Evolutionary conservation across 345 rosid species (phyloP).

Genomic region (Gossypium mustelinum): DNA sequence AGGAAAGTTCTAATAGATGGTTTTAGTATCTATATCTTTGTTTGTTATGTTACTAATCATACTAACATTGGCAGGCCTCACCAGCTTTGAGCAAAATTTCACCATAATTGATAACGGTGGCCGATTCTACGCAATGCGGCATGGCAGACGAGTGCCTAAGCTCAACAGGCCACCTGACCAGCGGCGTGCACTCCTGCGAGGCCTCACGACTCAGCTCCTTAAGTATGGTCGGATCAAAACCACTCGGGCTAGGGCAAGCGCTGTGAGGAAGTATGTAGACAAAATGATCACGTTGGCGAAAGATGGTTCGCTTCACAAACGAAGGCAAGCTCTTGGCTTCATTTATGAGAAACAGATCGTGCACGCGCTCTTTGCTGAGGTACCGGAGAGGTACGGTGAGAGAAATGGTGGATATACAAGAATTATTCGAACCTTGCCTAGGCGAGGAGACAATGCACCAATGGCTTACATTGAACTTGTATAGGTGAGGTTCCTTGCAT

Average conservation of each 20-base stretch:
- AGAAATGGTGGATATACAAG: slow-evolving; percentile 94
- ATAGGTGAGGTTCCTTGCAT: slow-evolving; percentile 22
- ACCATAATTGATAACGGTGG: slow-evolving; percentile 44
- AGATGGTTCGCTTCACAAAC: slow-evolving; percentile 81
- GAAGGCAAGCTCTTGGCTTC: slow-evolving; percentile 84
- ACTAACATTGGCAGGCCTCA: slow-evolving; percentile 31
- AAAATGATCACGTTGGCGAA: slow-evolving; percentile 92
- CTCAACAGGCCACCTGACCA: slow-evolving; percentile 94
- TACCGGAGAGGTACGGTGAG: slow-evolving; percentile 77
- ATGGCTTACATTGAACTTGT: slow-evolving; percentile 97
- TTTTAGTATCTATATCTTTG: not conserved
- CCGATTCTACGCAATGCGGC: slow-evolving; percentile 80
- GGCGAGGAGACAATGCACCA: slow-evolving; percentile 97
- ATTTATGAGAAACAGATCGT: slow-evolving; percentile 93
- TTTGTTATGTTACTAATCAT: not conserved
- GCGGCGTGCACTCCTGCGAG: slow-evolving; percentile 72
- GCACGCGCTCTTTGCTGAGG: slow-evolving; percentile 83
- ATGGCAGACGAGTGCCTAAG: slow-evolving; percentile 79
- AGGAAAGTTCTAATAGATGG: not conserved
- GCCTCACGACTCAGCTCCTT: slow-evolving; percentile 89
- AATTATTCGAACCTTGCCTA: slow-evolving; percentile 84
- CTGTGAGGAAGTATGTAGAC: slow-evolving; percentile 78
- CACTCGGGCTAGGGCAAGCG: slow-evolving; percentile 84
- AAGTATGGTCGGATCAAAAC: slow-evolving; percentile 89
- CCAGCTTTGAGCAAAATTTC: slow-evolving; percentile 45